These are phyloP conservation scores for Tolypocladium nubicola DNA, from an alignment of 2,329 filamentous ascomycete species.

Conservation along the genomic window DNA sequence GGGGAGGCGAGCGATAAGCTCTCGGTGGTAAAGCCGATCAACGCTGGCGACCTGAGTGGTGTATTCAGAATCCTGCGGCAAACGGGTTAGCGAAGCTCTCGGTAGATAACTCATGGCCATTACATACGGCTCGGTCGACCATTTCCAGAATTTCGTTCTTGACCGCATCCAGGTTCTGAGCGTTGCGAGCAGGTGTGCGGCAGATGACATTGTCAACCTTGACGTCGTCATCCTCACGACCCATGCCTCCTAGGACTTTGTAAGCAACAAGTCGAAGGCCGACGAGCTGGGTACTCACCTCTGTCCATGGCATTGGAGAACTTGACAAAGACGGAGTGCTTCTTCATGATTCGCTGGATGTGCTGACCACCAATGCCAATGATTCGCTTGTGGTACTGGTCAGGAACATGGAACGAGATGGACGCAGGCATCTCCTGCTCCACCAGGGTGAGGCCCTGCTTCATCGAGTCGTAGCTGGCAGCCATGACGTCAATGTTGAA, in stretches of 20 bases:
- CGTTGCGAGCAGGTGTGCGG: conserved; percentile 91
- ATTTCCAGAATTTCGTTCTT: conserved; percentile 99
- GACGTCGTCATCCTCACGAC: conserved; percentile 94
- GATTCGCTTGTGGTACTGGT: conserved; percentile 98
- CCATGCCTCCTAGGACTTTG: conserved; percentile 43
- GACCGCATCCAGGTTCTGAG: conserved; percentile 90
- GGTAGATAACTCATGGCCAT: background rate
- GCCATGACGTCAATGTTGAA: conserved; percentile 98
- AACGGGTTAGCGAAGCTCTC: conserved; percentile 1
- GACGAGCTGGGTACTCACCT: conserved; percentile 30
- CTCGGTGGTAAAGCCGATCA: conserved; percentile 89
- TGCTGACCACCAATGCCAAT: conserved; percentile 98
- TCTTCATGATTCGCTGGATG: conserved; percentile 99
- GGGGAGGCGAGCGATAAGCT: conserved; percentile 76
- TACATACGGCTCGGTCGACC: conserved; percentile 81
- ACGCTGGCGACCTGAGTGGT: conserved; percentile 89
- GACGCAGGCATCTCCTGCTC: conserved; percentile 99
- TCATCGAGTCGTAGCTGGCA: conserved; percentile 85
- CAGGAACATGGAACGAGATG: conserved; percentile 97
- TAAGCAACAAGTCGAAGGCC: conserved; percentile 13
- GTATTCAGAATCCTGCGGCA: conserved; percentile 75
- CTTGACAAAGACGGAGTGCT: conserved; percentile 98
- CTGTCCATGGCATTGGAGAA: conserved; percentile 99
- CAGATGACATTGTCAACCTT: conserved; percentile 99
- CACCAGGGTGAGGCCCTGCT: conserved; percentile 82